Conservation (phyloP, 2,329 filamentous ascomycete genomes). For the Podosphaera xanthii region DNA sequence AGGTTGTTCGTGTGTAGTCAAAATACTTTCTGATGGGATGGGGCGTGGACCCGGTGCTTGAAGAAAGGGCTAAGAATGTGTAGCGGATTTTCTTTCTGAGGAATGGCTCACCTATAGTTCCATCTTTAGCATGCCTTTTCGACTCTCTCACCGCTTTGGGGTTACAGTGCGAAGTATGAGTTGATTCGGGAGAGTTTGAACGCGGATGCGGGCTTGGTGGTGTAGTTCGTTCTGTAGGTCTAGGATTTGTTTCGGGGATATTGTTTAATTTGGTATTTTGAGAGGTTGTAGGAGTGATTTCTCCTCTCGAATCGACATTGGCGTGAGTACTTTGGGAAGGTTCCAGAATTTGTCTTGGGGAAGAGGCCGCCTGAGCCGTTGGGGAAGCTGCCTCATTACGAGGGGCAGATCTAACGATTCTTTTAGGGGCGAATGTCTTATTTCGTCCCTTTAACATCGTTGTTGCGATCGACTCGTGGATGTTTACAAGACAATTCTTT, state of each 20-base stretch:
- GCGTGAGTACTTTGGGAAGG: not conserved
- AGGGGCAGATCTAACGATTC: conserved; percentile 25
- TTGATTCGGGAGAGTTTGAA: no score
- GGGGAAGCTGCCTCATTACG: conserved; percentile 24
- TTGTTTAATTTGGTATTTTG: not conserved
- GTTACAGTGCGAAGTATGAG: no score
- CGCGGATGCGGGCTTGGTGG: no score
- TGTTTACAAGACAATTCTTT: not conserved
- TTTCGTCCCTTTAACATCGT: conserved; percentile 31
- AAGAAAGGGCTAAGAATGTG: no score
- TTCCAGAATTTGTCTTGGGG: not conserved
- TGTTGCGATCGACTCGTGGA: not conserved
- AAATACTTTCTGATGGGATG: no score
- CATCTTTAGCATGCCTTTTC: no score
- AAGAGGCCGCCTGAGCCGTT: not conserved
- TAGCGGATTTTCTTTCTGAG: no score
- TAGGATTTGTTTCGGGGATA: not conserved
- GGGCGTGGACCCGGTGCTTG: no score
- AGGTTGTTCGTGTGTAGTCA: not conserved
- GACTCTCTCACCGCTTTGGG: no score
- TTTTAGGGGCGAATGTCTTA: conserved; percentile 32
- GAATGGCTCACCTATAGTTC: no score
- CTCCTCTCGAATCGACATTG: not conserved
- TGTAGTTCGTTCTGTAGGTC: not conserved
- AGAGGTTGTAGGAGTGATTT: not conserved